Percentiles rank a stretch among this genome's conserved stretches.
These are phyloP conservation scores for Salix brachista DNA, from an alignment of 345 rosid species.

Conservation along the genomic window DNA sequence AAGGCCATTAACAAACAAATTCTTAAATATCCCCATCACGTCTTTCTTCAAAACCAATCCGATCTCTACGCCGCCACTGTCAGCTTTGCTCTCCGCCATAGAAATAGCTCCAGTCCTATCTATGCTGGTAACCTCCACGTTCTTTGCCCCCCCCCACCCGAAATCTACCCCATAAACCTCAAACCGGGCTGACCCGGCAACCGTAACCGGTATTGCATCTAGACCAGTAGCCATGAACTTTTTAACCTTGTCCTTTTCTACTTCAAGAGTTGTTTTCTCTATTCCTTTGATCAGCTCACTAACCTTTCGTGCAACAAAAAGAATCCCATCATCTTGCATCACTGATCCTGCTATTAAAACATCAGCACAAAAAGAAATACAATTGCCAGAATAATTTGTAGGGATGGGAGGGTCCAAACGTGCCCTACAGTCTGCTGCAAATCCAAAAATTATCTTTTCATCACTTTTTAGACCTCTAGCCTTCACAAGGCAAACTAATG, in stretches of 20 bases:
- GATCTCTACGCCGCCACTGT: neutral
- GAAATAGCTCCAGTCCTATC: neutral
- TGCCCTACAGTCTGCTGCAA: conserved; percentile 6
- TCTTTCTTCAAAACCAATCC: neutral
- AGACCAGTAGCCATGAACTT: too few relatives aligned
- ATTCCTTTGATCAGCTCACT: neutral
- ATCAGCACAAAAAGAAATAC: too few relatives aligned
- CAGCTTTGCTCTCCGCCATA: neutral
- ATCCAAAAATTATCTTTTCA: neutral
- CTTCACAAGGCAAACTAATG: conserved; percentile 17
- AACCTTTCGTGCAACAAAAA: neutral
- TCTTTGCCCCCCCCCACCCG: neutral
- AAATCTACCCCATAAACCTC: neutral
- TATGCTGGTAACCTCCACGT: neutral
- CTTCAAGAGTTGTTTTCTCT: neutral
- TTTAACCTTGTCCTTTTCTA: conserved; percentile 5
- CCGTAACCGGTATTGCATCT: neutral
- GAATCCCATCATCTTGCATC: conserved; percentile 8
- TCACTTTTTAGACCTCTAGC: neutral
- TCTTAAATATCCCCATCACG: neutral
- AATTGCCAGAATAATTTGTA: too few relatives aligned
- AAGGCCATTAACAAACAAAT: neutral
- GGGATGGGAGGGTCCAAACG: too few relatives aligned
- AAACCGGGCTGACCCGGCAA: neutral
- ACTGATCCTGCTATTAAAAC: too few relatives aligned